phyloP scores from a whole-genome alignment of 2,329 filamentous ascomycete species.

The Raffaelea deltoideospora region DNA sequence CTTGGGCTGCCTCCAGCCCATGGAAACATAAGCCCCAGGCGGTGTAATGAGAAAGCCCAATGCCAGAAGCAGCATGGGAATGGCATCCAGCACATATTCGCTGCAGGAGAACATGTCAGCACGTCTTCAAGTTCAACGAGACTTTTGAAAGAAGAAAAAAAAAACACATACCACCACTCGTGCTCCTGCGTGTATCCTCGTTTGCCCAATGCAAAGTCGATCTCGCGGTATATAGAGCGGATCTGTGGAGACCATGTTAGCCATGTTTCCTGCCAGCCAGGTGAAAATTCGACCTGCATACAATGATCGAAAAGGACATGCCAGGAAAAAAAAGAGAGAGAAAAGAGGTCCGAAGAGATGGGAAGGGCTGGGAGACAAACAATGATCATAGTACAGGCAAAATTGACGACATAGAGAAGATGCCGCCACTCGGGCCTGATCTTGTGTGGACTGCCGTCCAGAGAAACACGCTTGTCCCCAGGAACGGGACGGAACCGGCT shows the following conservation, averaged over 20 bases:
- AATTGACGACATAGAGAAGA: slow-evolving; percentile 19
- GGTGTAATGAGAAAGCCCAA: slow-evolving; percentile 14
- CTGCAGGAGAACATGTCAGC: slow-evolving; percentile 1
- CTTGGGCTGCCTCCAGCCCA: slow-evolving; percentile 15
- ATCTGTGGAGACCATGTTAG: slow-evolving; percentile 7
- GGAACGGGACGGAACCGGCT: slow-evolving; percentile 14
- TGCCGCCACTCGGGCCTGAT: slow-evolving; percentile 19
- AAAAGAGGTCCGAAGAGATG: neutral
- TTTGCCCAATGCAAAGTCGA: slow-evolving; percentile 15
- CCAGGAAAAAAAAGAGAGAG: neutral
- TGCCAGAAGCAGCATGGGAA: slow-evolving; percentile 15
- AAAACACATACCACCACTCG: slow-evolving; percentile 18
- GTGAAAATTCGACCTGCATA: no score
- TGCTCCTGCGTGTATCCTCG: slow-evolving; percentile 10
- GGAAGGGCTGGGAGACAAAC: slow-evolving; percentile 6
- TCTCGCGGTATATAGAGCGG: slow-evolving; percentile 16
- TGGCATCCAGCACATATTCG: slow-evolving; percentile 15
- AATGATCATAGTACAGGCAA: slow-evolving; percentile 15
- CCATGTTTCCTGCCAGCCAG: no score
- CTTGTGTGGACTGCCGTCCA: slow-evolving; percentile 9
- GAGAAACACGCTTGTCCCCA: slow-evolving; percentile 18
- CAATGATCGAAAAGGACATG: no score
- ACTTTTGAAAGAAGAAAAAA: neutral
- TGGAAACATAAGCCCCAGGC: slow-evolving; percentile 17
- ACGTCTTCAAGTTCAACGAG: neutral